These are phyloP conservation scores for Mycena rebaudengoi DNA, from an alignment of 768 basidiomycete genomes.

Conservation along the genomic window DNA sequence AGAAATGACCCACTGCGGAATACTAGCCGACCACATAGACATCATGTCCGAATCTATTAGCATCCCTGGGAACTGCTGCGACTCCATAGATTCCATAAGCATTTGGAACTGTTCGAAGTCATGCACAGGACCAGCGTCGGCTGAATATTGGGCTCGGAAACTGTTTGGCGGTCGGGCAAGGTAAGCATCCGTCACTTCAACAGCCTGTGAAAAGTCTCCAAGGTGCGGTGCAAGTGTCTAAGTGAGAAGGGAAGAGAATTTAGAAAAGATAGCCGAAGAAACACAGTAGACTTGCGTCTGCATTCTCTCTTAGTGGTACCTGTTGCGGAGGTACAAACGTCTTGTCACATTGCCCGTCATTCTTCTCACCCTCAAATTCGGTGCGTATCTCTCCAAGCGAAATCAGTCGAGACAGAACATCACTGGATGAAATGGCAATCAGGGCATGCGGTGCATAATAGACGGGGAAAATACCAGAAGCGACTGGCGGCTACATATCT, in stretches of 20 bases:
- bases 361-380: no score
- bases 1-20: slow-evolving; percentile 57
- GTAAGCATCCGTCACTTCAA: no score
- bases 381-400: slow-evolving; percentile 20
- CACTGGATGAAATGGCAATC: slow-evolving; percentile 6
- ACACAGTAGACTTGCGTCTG: no score
- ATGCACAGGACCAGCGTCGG: no score
- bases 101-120: slow-evolving; percentile 32
- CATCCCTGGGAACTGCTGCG: slow-evolving; percentile 29
- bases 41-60: slow-evolving; percentile 56
- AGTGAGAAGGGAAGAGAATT: no score
- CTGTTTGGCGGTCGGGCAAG: background rate
- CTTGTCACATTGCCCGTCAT: background rate
- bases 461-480: slow-evolving; percentile 16
- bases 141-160: background rate
- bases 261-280: no score
- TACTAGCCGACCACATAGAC: slow-evolving; percentile 72
- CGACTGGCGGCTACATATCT: slow-evolving; percentile 28
- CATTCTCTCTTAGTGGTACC: background rate
- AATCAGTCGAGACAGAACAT: slow-evolving; percentile 24
- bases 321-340: background rate
- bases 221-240: no score
- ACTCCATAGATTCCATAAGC: slow-evolving; percentile 36
- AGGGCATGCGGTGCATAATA: background rate
- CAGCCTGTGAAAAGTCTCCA: no score